Base-by-base conservation (phyloP, 768 basidiomycete species). In the Podaxis mareebaensis region DNA sequence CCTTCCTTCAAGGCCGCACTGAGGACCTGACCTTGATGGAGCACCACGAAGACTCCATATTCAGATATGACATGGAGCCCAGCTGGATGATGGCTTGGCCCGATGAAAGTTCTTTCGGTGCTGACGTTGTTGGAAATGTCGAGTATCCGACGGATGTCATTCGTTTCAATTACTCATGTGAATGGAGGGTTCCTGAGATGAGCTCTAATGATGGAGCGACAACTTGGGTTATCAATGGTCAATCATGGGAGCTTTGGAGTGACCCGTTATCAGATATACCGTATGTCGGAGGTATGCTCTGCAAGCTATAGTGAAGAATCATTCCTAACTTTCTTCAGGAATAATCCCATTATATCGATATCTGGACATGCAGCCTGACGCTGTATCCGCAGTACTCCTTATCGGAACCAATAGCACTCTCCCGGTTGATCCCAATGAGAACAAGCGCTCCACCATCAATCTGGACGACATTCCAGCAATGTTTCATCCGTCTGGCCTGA, bases 141-240 rank as follows among this genome's bases (percentile, higher is more conserved):
- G 48, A 38, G 30, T 60, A 60, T 20, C 36, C 48, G 8, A 60
- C 49, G 11, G 58, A 60, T 17, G 49, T 60, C 8, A n/a, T 60
- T 39, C 46, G 20, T 15, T 60, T 40, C 33, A 60, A 60, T 39
- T 52, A 51, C 38, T 39, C 59, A 3, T 60, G 51, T 38, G 11
- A 13, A 4, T 60, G 59, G 59, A 49, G 49, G 24, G 17, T 40
- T 12, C 59, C 59, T 2, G 20, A 36, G 33, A 52, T 39, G 36
- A 15, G 20, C 10, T 12, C 33, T 10, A 3, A 39, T 22, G 33
- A 60, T 4, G 33, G 36, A 7, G 3, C 36, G 2, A 60, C 59
- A 12, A n/a, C 49, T 5, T 60, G 49, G 59, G 24, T 26, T 13
- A 17, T 60, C 12, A 38, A 60, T n/a, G 49, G 59, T 17, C 22